phyloP scores from a whole-genome alignment of 108 stramenopile genomes.

The Cylindrotheca closterium region DNA sequence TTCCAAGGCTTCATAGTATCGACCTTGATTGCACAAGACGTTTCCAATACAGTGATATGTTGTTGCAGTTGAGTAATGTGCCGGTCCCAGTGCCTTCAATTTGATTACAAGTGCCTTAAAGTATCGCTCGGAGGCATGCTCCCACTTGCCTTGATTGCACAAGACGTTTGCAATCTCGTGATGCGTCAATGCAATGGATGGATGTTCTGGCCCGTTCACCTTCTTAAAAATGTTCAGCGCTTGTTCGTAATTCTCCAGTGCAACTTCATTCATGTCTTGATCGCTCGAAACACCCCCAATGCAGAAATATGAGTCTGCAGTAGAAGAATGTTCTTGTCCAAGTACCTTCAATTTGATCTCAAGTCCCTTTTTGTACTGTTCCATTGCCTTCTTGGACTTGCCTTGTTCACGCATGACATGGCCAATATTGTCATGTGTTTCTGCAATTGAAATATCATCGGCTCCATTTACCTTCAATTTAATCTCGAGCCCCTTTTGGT shows the following conservation, averaged over 20 bases:
- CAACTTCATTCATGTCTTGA: conserved; percentile 10
- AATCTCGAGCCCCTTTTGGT: conserved; percentile 38
- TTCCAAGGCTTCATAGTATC: conserved; percentile 13
- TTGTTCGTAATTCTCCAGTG: conserved; percentile 7
- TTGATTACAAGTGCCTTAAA: no score
- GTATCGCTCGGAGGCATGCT: no score
- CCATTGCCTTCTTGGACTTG: conserved; percentile 14
- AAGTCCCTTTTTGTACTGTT: conserved; percentile 5
- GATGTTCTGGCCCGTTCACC: conserved; percentile 8
- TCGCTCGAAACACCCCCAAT: conserved; percentile 15
- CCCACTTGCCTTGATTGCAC: conserved; percentile 7
- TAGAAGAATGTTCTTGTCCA: conserved; percentile 5
- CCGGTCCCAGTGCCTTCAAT: no score
- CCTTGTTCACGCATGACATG: conserved; percentile 7
- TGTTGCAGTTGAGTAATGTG: no score
- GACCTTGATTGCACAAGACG: no score
- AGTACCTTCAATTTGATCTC: conserved; percentile 5
- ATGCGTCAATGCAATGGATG: conserved; percentile 8
- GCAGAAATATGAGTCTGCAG: conserved; percentile 8
- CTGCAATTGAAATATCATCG: conserved; percentile 9
- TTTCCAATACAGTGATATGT: no score
- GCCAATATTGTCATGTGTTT: conserved; percentile 20
- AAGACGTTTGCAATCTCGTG: no score
- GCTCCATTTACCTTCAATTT: conserved; percentile 12
- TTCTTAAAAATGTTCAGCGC: conserved; percentile 12